Evolutionary conservation across 106 monocot genomes (phyloP).

Genomic region (Acorus gramineus): DNA sequence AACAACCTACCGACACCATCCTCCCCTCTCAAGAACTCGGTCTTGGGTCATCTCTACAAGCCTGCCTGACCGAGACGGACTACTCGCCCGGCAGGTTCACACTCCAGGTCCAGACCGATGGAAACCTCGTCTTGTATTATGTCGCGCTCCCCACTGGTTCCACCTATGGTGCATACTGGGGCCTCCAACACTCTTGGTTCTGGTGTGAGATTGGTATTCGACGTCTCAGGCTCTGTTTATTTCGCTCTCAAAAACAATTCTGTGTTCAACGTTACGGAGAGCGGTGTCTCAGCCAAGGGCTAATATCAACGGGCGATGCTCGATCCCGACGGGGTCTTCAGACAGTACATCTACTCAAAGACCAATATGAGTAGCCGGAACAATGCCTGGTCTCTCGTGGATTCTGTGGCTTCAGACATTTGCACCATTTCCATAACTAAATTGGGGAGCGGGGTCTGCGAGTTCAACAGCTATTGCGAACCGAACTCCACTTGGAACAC

Average conservation of each 20-base stretch:
- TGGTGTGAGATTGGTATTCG: background rate
- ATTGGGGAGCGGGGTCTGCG: slow-evolving; percentile 4
- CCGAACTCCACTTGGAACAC: background rate
- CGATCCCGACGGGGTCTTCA: slow-evolving; percentile 11
- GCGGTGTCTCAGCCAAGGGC: background rate
- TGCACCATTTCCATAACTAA: background rate
- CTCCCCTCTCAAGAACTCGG: too few relatives aligned
- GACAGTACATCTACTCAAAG: slow-evolving; percentile 7
- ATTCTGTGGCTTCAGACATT: too few relatives aligned
- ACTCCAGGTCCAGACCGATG: slow-evolving; percentile 2
- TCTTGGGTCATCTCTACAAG: too few relatives aligned
- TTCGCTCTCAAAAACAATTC: background rate
- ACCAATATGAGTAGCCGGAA: background rate
- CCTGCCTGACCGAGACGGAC: background rate
- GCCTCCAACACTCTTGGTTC: background rate
- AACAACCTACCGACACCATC: too few relatives aligned
- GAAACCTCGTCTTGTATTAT: slow-evolving; percentile 7
- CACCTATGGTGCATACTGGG: slow-evolving; percentile 4
- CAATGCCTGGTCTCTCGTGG: background rate
- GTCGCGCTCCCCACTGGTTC: background rate
- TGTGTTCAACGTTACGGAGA: background rate
- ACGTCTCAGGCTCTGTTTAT: background rate
- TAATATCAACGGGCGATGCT: slow-evolving; percentile 6
- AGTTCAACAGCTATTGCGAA: slow-evolving; percentile 5
- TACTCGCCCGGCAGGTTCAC: slow-evolving; percentile 15